A percentile compares a stretch with the other conserved stretches of the same genome.
phyloP scores from a whole-genome alignment of 225 moss, liverwort and hornwort species.

The Neckera pumila region DNA sequence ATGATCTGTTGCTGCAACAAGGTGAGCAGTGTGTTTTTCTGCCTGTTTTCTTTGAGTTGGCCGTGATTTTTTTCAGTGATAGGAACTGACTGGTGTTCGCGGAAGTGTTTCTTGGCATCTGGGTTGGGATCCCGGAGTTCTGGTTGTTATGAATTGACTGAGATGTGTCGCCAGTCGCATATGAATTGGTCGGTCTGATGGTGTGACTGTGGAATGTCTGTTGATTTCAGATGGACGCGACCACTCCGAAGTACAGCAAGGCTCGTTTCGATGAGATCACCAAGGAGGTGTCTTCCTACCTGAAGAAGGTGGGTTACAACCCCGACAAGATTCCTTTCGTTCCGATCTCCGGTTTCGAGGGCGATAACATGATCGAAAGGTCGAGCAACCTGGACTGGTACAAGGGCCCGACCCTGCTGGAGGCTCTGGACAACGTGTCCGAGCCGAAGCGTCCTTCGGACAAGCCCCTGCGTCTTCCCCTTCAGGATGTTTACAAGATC shows the following conservation, averaged over 20 bases:
- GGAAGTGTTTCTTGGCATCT: neutral
- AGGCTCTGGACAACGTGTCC: conserved; percentile 28
- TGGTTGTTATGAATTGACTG: neutral
- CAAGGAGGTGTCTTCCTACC: conserved; percentile 1
- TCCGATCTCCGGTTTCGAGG: conserved; percentile 46
- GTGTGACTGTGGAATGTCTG: too few relatives aligned
- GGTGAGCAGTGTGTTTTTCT: neutral
- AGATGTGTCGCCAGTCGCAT: neutral
- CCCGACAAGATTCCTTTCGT: conserved; percentile 44
- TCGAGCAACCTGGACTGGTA: conserved; percentile 52
- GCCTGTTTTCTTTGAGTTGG: neutral
- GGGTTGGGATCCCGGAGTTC: fast-evolving
- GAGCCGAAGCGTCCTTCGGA: conserved; percentile 55
- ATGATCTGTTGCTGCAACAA: conserved; percentile 74
- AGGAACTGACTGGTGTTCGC: neutral
- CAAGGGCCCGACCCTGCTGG: conserved; percentile 39
- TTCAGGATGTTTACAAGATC: conserved; percentile 60
- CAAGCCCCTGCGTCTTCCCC: conserved; percentile 37
- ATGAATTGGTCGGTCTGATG: neutral
- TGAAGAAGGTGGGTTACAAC: conserved; percentile 1
- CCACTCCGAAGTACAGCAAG: conserved; percentile 67
- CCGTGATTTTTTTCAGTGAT: too few relatives aligned
- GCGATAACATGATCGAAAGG: conserved; percentile 51
- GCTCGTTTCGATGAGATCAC: conserved; percentile 19
- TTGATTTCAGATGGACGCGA: conserved; percentile 56